Evolutionary conservation across 1,284 basidiomycete species (phyloP).

Genomic region (Flammula alnicola): DNA sequence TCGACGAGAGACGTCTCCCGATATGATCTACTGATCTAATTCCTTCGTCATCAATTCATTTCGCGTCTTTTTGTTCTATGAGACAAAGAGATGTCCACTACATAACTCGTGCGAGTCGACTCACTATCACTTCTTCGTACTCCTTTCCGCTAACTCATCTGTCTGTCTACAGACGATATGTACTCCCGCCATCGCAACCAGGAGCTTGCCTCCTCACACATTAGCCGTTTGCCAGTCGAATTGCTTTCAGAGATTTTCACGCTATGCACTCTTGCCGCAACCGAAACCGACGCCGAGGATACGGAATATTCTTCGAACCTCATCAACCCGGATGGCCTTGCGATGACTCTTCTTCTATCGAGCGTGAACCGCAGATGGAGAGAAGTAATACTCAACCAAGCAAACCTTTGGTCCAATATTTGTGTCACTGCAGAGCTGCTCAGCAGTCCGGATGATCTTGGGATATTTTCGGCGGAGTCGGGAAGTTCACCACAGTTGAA

Average conservation of each 20-base stretch:
- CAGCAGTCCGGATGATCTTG: constrained; percentile 17
- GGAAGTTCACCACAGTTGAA: constrained; percentile 29
- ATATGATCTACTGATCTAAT: constrained; percentile 36
- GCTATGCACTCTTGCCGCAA: constrained; percentile 39
- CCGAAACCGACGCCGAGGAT: constrained; percentile 16
- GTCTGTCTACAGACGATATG: constrained; percentile 18
- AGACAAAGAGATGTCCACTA: constrained; percentile 30
- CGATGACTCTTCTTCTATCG: constrained; percentile 47
- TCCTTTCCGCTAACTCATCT: constrained; percentile 10
- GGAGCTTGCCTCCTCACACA: constrained; percentile 27
- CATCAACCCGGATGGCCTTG: constrained; percentile 43
- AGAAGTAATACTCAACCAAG: constrained; percentile 46
- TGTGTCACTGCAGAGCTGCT: constrained; percentile 50
- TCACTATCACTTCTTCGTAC: constrained; percentile 10
- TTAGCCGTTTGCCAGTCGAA: constrained; percentile 51
- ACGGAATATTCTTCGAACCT: constrained; percentile 33
- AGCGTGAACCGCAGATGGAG: constrained; percentile 57
- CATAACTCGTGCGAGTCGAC: constrained; percentile 18
- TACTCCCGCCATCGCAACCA: constrained; percentile 13
- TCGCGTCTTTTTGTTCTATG: constrained; percentile 37
- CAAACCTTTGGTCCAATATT: constrained; percentile 57
- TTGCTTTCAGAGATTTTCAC: constrained; percentile 54
- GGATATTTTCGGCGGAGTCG: no score
- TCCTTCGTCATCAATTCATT: constrained; percentile 27
- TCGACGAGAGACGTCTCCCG: constrained; percentile 27